Evolutionary conservation across 352 stramenopile genomes (phyloP), one percentile per base, ranked within the genome.

Genomic region (Peronospora belbahrii): DNA sequence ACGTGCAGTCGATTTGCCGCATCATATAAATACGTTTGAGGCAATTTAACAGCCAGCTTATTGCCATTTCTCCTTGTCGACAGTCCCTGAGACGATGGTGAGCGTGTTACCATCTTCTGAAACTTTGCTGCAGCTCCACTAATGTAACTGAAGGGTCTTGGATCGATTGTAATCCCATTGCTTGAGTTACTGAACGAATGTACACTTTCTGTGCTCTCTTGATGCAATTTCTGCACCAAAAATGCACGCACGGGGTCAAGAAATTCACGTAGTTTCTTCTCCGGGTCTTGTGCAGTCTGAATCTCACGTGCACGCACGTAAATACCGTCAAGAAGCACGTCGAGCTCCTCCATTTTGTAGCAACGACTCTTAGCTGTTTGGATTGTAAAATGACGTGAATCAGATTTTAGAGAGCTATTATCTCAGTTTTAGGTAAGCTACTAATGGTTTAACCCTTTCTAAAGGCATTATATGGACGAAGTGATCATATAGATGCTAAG

Each of bases 271-370:
- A 88, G 43, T 33, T 52, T 38, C 2, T 27, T 19, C 42, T 74
- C 52, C 3, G 79, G 65, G 36, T 87, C 62, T 2, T 65, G 32
- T 0, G 64, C 56, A 7, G 43, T 41, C 31, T 63, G 45, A 24
- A 88, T 37, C 19, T 65, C 59, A n/a, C 27, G n/a, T 10, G 74
- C 72, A 35, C 62, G 66, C 20, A 67, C 65, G 33, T 48, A 80
- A 15, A 76, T 60, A 43, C 42, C 32, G 39, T 65, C 76, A 3
- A 91, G 62, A 17, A 87, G 60, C 46, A 54, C 72, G 48, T 89
- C 75, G 20, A 87, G 27, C 51, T 80, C 68, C 47, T 75, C 68
- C 54, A 88, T 70, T 47, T 43, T 52, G 6, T 28, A 27, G 30
- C 14, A 6, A 27, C 7, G 11, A 6, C 18, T 39, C 30, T 1